Evolutionary conservation across 306 rosid genomes (phyloP), one percentile per base, ranked within the genome.

Genomic region (Luffa aegyptiaca): DNA sequence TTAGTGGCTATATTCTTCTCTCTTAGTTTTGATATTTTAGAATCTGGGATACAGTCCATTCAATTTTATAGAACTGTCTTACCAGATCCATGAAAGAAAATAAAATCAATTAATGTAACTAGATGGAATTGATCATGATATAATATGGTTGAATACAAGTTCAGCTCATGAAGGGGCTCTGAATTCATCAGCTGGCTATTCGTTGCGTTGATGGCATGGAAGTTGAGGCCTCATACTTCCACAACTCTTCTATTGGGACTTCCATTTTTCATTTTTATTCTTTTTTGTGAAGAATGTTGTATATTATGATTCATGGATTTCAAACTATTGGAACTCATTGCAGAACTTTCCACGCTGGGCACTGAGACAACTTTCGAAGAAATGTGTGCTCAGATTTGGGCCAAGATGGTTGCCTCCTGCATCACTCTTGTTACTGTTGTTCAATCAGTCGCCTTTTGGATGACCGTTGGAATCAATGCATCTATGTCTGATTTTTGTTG

Each of bases 381-480:
- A 80, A 79, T 84, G 10, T 59, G 17, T 77, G 80, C 86, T 55
- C 77, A 79, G 81, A 31, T 87, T 46, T 86, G 84, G 89, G 84
- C 90, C 83, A 69, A 80, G 80, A 65, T 92, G 46, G 66, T 85
- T 84, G 87, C 92, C 65, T 83, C 91, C 86, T 86, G 88, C 82
- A 75, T 90, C 71, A 83, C 92, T 79, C 83, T 92, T 33, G 16
- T 84, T 80, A 63, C 89, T 33, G 45, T 86, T 65, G 80, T 74
- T 62, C 88, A 58, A 69, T 88, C 91, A 79, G 55, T 83, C 11
- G 85, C 83, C 69, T 76, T 76, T 36, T 81, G 46, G 61, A 81
- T 63, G 77, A 81, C 82, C n/a, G 79, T 86, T 74, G 81, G 81
- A 82, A 85, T 72, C 56, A 81, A 66, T 37, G 77, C 63, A 49